Percentiles rank a stretch among this genome's conserved stretches.
These are phyloP conservation scores for Melanomma pulvis-pyrius DNA, from an alignment of 495 filamentous ascomycete species.

Conservation along the genomic window DNA sequence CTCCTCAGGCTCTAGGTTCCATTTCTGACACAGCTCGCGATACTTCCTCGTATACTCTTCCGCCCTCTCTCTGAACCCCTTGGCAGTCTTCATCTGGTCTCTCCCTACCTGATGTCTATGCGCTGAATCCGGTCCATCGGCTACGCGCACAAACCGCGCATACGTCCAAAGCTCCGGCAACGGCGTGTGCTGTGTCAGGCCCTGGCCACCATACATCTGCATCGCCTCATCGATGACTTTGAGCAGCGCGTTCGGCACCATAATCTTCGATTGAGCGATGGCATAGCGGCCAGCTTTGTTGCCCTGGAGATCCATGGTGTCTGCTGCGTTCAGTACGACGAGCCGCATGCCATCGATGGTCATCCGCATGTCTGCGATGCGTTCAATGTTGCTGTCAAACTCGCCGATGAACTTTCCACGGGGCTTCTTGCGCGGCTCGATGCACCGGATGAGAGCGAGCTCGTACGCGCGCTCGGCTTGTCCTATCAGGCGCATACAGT, in stretches of 20 bases:
- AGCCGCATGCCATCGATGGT: conserved; percentile 45
- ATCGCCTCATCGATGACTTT: conserved; percentile 50
- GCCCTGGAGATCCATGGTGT: conserved; percentile 47
- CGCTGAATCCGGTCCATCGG: conserved; percentile 50
- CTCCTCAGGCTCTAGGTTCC: conserved; percentile 38
- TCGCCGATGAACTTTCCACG: conserved; percentile 48
- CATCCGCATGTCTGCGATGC: conserved; percentile 48
- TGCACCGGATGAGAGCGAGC: conserved; percentile 45
- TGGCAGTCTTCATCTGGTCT: conserved; percentile 49
- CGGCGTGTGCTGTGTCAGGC: conserved; percentile 48
- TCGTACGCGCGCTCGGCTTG: conserved; percentile 49
- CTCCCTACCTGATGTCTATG: conserved; percentile 50
- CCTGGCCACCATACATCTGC: conserved; percentile 50
- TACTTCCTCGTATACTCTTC: conserved; percentile 43
- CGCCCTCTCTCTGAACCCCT: conserved; percentile 41
- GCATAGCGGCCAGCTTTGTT: conserved; percentile 48
- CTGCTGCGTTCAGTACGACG: conserved; percentile 48
- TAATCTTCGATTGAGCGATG: conserved; percentile 50
- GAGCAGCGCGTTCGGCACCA: conserved; percentile 45
- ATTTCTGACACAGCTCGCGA: conserved; percentile 44
- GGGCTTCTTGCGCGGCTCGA: conserved; percentile 47
- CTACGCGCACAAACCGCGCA: conserved; percentile 48
- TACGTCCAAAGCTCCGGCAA: conserved; percentile 51
- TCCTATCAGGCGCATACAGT: conserved; percentile 50
- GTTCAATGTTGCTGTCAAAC: conserved; percentile 50